These are phyloP conservation scores for Biscogniauxia sp. DNA, from an alignment of 2,329 filamentous ascomycete species.

Conservation along the genomic window DNA sequence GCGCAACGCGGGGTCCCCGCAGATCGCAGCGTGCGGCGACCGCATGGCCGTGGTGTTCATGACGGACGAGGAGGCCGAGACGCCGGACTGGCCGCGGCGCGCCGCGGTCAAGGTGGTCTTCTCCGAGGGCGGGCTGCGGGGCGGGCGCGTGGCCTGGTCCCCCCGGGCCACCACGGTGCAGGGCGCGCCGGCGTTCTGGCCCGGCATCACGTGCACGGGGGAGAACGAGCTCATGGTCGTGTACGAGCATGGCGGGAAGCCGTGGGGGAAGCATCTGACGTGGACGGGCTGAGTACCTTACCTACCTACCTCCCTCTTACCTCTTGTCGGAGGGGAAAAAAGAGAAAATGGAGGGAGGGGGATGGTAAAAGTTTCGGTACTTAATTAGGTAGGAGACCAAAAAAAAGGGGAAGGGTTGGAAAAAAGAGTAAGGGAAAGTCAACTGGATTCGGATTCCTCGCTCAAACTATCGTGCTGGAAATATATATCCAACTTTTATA, in stretches of 20 bases:
- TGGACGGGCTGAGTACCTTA: conserved; percentile 4
- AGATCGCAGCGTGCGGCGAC: conserved; percentile 40
- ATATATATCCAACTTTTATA: no score
- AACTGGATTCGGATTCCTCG: no score
- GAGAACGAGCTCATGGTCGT: conserved; percentile 31
- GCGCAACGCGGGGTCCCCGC: conserved; percentile 44
- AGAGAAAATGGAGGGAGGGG: neutral
- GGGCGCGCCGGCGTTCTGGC: conserved; percentile 35
- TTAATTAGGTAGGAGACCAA: no score
- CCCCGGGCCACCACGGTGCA: conserved; percentile 15
- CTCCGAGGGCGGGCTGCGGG: conserved; percentile 30
- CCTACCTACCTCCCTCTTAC: no score
- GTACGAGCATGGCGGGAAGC: conserved; percentile 29
- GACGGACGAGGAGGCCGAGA: conserved; percentile 42
- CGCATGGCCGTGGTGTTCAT: conserved; percentile 44
- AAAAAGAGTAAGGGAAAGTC: no score
- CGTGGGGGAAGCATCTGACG: conserved; percentile 26
- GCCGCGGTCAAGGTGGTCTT: conserved; percentile 42
- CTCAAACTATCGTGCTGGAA: no score
- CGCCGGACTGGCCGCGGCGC: conserved; percentile 38
- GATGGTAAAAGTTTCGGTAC: no score
- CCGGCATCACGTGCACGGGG: conserved; percentile 33
- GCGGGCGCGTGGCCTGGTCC: conserved; percentile 34
- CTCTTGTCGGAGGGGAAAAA: neutral
- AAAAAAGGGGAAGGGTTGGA: no score